These are phyloP conservation scores for Phytophthora ohioensis DNA, from an alignment of 352 stramenopile genomes.

Conservation along the genomic window DNA sequence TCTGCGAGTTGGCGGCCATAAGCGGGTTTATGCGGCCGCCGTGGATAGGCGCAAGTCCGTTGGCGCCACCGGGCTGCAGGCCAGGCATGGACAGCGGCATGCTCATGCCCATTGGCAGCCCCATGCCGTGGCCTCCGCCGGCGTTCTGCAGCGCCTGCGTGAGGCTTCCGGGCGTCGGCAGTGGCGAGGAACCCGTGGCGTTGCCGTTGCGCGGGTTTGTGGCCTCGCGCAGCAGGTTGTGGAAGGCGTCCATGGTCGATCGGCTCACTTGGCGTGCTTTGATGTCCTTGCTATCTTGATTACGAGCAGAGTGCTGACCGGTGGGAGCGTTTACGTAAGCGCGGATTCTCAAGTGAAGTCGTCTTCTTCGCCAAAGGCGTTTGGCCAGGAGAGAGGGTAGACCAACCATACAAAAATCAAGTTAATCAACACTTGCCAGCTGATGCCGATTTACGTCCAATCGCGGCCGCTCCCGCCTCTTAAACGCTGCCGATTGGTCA, in stretches of 20 bases:
- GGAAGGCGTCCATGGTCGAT: constrained; percentile 74
- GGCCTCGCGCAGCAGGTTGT: constrained; percentile 80
- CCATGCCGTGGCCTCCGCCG: constrained; percentile 47
- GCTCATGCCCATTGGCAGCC: constrained; percentile 73
- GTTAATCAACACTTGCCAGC: constrained; percentile 3
- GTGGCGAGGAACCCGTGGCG: constrained; percentile 25
- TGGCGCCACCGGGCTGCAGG: constrained; percentile 42
- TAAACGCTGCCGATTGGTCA: constrained; percentile 10
- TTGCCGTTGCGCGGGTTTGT: constrained; percentile 58
- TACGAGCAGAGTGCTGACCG: constrained; percentile 34
- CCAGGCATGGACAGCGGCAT: constrained; percentile 63
- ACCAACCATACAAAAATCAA: constrained; percentile 1
- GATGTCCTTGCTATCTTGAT: constrained; percentile 38
- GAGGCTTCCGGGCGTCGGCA: constrained; percentile 42
- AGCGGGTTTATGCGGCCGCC: constrained; percentile 71
- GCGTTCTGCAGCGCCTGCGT: constrained; percentile 48
- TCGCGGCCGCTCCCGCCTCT: neutral
- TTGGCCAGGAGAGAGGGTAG: constrained; percentile 23
- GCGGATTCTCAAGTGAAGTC: constrained; percentile 46
- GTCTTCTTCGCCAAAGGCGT: constrained; percentile 7
- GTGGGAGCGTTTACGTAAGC: constrained; percentile 55
- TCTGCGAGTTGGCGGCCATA: constrained; percentile 64
- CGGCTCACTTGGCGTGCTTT: constrained; percentile 14
- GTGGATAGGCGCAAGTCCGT: constrained; percentile 71
- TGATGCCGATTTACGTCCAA: constrained; percentile 10